A percentile compares a stretch with the other conserved stretches of the same genome.
phyloP scores from a whole-genome alignment of 2,329 filamentous ascomycete genomes.

The Aspergillus sp. region DNA sequence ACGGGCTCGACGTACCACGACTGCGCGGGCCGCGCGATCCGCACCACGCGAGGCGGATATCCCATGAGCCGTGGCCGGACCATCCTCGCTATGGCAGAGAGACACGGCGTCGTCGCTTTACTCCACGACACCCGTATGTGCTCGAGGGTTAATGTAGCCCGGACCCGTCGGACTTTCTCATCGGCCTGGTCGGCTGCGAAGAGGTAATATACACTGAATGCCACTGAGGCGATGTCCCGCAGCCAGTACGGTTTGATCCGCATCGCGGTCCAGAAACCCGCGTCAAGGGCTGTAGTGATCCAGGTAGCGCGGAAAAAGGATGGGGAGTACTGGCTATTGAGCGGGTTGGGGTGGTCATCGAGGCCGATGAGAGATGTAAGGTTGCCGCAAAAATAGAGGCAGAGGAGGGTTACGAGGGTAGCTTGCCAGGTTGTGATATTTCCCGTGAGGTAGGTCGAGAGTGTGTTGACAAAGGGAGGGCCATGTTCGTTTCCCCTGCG shows the following conservation, averaged over 20 bases:
- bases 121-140: conserved; percentile 93
- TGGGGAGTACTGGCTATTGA: conserved; percentile 86
- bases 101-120: conserved; percentile 81
- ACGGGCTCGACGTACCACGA: conserved; percentile 81
- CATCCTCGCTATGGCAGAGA: conserved; percentile 62
- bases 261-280: conserved; percentile 98
- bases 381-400: conserved; percentile 84
- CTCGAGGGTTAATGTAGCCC: conserved; percentile 78
- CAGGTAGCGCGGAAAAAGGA: conserved; percentile 95
- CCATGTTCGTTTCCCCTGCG: conserved; percentile 76
- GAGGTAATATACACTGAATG: conserved; percentile 85
- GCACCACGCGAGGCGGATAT: conserved; percentile 72
- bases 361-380: conserved; percentile 87
- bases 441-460: conserved; percentile 64
- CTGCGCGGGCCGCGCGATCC: conserved; percentile 69
- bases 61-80: conserved; percentile 70
- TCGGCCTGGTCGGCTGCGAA: conserved; percentile 89
- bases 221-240: conserved; percentile 69
- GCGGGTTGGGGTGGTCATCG: conserved; percentile 74
- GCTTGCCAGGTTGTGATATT: conserved; percentile 83
- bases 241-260: conserved; percentile 72
- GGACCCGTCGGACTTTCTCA: conserved; percentile 88
- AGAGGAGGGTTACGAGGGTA: conserved; percentile 76
- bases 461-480: conserved; percentile 40
- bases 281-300: conserved; percentile 89